Evolutionary conservation across 192 early-diverging fungal species (phyloP), one percentile per base, ranked within the genome.

Genomic region (Linnemannia zychae): DNA sequence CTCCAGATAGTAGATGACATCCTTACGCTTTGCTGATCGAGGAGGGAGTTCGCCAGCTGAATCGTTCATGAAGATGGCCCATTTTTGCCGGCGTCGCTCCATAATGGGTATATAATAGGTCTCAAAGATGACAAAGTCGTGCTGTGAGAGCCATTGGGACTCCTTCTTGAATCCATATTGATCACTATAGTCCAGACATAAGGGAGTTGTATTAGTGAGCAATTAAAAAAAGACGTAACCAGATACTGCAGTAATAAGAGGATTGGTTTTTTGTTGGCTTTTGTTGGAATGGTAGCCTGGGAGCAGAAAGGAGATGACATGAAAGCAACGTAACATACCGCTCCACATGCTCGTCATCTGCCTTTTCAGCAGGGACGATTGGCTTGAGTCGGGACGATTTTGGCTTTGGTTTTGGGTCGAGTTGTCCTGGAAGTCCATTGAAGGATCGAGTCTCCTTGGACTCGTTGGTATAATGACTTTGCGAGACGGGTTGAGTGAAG

Each of bases 131-230:
- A 80, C 71, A 76, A 89, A 88, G n/a, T 90, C 84, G n/a, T 90
- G 77, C 13, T 80, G 67, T 13, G 86, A 81, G 7, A 92, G 53
- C 89, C 90, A 91, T 76, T 92, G 88, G 22, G 87, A 87, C 28
- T 79, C 80, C 60, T 86, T 88, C 60, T 87, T 88, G 77, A 93
- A 93, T 22, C 92, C 92, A 79, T 93, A 93, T 74, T 86, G 87
- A 75, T 93, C 92, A 34, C 92, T 92, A 49, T 38, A 76, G n/a
- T 63, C 28, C 57, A 63, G 57, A 63, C 67, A 69, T 3, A 40
- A 22, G 40, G 33, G 20, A 69, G 18, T 36, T 44, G 28, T 31
- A 47, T 44, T 33, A 44, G 46, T 49, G 28, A 77, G 48, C 50
- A 48, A 38, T 50, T 38, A 67, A 7, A 49, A 67, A 74, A 49